These are phyloP conservation scores for Vickermania ingenoplastis DNA, from an alignment of 208 protist species.

Conservation along the genomic window DNA sequence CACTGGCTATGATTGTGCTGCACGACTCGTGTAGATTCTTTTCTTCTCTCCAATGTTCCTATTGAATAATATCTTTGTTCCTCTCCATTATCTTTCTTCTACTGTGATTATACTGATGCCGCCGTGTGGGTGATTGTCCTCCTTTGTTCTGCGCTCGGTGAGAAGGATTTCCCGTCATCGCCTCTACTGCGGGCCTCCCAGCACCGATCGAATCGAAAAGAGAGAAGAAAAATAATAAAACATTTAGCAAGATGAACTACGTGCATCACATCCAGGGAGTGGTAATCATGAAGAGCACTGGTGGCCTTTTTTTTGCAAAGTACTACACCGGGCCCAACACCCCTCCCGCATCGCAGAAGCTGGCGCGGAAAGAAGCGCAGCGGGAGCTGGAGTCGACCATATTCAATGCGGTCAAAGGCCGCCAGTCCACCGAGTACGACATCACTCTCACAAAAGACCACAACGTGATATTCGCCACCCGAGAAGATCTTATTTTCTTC, in stretches of 20 bases:
- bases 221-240: no score
- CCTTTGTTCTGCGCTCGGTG: no score
- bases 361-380: slow-evolving; percentile 55
- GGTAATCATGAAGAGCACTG: slow-evolving; percentile 56
- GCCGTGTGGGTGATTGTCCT: no score
- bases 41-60: slow-evolving; percentile 7
- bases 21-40: slow-evolving; percentile 1
- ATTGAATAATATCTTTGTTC: neutral
- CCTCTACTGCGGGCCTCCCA: no score
- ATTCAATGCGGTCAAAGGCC: slow-evolving; percentile 26
- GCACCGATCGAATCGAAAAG: no score
- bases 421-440: slow-evolving; percentile 38
- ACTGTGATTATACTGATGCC: neutral
- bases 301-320: slow-evolving; percentile 72
- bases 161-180: no score
- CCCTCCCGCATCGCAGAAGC: slow-evolving; percentile 28
- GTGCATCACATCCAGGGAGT: slow-evolving; percentile 80
- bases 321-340: slow-evolving; percentile 77
- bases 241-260: slow-evolving; percentile 45
- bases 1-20: slow-evolving; percentile 6
- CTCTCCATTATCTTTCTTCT: neutral
- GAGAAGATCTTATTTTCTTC: slow-evolving; percentile 56
- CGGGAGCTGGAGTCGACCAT: slow-evolving; percentile 48
- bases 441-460: slow-evolving; percentile 72
- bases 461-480: slow-evolving; percentile 50